Conservation (phyloP, 495 filamentous ascomycete genomes). For the Penicillium silybi region DNA sequence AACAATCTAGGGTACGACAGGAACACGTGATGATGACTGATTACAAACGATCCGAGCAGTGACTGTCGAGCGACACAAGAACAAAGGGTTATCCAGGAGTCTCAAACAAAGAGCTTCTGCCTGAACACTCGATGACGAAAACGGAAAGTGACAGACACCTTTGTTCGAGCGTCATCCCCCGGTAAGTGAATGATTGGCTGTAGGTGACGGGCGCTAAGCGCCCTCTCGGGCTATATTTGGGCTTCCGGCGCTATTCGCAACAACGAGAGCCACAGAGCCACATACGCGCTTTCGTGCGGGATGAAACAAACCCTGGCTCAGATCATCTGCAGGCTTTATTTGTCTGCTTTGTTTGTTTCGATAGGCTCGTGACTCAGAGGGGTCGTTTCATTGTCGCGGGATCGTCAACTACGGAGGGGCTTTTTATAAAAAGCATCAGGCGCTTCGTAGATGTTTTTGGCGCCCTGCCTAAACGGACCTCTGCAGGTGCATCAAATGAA, state of each 20-base stretch:
- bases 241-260: constrained; percentile 5
- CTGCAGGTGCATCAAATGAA: not conserved
- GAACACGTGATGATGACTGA: not conserved
- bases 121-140: not conserved
- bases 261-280: constrained; percentile 4
- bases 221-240: constrained; percentile 22
- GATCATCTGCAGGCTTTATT: constrained; percentile 15
- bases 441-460: constrained; percentile 5
- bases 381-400: constrained; percentile 5
- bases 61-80: not conserved
- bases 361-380: constrained; percentile 8
- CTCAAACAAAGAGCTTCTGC: not conserved
- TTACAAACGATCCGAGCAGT: not conserved
- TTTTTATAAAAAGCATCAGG: constrained; percentile 11
- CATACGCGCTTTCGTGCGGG: constrained; percentile 10
- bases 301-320: constrained; percentile 20
- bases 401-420: constrained; percentile 9
- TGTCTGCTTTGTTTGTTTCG: constrained; percentile 17
- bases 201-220: constrained; percentile 19
- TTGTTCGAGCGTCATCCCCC: constrained; percentile 8
- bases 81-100: not conserved
- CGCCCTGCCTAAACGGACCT: constrained; percentile 8
- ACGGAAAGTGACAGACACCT: not conserved
- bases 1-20: no score
- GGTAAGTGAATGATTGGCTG: constrained; percentile 14